Conservation (phyloP, 352 stramenopile species). For the Blastocystis sp. region DNA sequence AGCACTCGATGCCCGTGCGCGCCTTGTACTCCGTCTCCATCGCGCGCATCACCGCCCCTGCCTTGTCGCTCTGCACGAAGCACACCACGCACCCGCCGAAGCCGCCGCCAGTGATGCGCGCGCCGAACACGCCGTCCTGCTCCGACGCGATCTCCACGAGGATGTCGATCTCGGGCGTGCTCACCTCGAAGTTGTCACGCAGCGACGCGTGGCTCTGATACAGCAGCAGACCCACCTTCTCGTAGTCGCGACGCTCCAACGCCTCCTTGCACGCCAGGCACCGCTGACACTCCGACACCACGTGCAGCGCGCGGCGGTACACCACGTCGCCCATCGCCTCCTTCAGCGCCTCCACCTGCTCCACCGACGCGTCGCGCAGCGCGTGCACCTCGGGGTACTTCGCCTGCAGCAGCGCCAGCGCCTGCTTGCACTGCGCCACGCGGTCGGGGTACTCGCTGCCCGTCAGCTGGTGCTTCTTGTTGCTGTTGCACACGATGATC, state of each 20-base stretch:
- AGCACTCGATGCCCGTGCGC: conserved; percentile 71
- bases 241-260: conserved; percentile 68
- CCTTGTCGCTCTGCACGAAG: conserved; percentile 78
- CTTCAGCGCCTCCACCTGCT: conserved; percentile 77
- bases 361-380: conserved; percentile 84
- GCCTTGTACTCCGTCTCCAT: no score
- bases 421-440: conserved; percentile 79
- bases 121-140: conserved; percentile 75
- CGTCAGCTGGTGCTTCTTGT: conserved; percentile 87
- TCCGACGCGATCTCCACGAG: conserved; percentile 84
- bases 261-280: conserved; percentile 47
- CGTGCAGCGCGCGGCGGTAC: conserved; percentile 84
- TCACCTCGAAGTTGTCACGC: conserved; percentile 71
- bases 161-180: conserved; percentile 72
- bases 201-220: conserved; percentile 71
- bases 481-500: conserved; percentile 87
- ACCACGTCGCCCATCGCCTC: conserved; percentile 77
- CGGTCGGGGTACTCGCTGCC: conserved; percentile 87
- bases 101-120: no score
- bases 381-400: conserved; percentile 78
- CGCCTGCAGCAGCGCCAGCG: conserved; percentile 79
- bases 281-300: conserved; percentile 75
- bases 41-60: conserved; percentile 71
- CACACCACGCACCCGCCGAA: conserved; percentile 91
- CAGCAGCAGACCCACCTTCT: conserved; percentile 66